Base-by-base conservation (phyloP, 2,329 filamentous ascomycete species). In the Chaetomium sp. region DNA sequence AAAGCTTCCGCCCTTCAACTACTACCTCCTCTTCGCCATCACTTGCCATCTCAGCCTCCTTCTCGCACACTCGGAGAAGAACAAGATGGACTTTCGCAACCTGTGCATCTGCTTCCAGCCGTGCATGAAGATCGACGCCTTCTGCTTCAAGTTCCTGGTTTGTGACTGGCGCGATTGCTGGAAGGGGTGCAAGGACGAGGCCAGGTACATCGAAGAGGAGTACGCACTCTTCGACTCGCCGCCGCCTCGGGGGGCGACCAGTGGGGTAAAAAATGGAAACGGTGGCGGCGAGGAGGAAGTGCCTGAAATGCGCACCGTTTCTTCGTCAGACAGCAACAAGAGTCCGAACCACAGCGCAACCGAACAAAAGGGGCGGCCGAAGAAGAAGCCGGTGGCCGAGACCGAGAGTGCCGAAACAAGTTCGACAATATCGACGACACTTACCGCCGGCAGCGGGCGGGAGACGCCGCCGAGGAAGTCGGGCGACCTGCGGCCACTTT, bases 51-150 rank as follows among this genome's bases (percentile, higher is more conserved):
- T 98, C 57, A 97, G 93, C 72, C 85, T 97, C 29, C 84, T 98
- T 10, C 88, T 97, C 71, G 93, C 92, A 1, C 94, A 96, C 76
- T 90, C 93, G 27, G 92, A 96, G 69, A 93, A 94, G 81, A 98
- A 97, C 84, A 97, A 96, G 81, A 98, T 98, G 94, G 92, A 96
- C 75, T 97, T 94, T 75, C 88, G 92, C 74, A 97, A 97, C 70
- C 82, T 98, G 27, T 96, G 93, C 79, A 96, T 97, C 71, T 98
- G 94, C 80, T 97, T 97, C 78, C 93, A 97, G 77, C 94, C 94
- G 3, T 96, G 93, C 77, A 92, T 98, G 86, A 96, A 94, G 78
- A 95, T 98, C 65, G 94, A 98, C 73, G 89, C 89, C 0, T 96
- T 94, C 76, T 96, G 92, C 76, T 98, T 98, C 83, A 92, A 93